These are phyloP conservation scores for Chaetomium tenue DNA, from an alignment of 495 filamentous ascomycete genomes.

Conservation along the genomic window DNA sequence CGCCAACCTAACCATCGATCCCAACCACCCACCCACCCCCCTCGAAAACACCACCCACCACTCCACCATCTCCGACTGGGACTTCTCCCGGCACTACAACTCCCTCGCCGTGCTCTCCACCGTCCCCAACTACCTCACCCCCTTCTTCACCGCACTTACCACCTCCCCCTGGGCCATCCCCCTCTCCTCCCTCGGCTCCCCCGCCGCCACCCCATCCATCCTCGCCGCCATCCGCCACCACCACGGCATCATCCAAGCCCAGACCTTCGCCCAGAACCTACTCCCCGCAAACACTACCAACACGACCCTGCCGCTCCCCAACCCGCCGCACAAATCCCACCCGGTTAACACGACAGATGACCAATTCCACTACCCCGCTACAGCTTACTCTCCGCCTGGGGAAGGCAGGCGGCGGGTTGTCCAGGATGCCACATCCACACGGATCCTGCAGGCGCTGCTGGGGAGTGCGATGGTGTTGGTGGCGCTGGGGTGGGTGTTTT, in stretches of 20 bases:
- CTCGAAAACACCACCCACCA: slow-evolving; percentile 19
- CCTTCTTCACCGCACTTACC: slow-evolving; percentile 27
- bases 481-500: slow-evolving; percentile 11
- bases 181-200: slow-evolving; percentile 16
- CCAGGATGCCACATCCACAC: slow-evolving; percentile 27
- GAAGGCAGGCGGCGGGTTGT: slow-evolving; percentile 19
- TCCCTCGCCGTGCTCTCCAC: neutral
- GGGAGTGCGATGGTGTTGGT: slow-evolving; percentile 10
- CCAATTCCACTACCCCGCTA: slow-evolving; percentile 5
- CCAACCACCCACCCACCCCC: neutral
- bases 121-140: slow-evolving; percentile 2
- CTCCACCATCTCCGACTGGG: neutral
- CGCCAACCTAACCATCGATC: slow-evolving; percentile 25
- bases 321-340: no score
- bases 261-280: slow-evolving; percentile 4
- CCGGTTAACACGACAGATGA: neutral
- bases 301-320: slow-evolving; percentile 10
- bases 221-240: slow-evolving; percentile 28
- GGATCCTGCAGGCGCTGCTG: slow-evolving; percentile 25
- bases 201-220: slow-evolving; percentile 4
- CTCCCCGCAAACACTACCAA: slow-evolving; percentile 20
- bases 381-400: neutral
- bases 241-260: slow-evolving; percentile 28
- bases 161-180: slow-evolving; percentile 28
- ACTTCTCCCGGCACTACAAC: neutral